A percentile compares a stretch with the other conserved stretches of the same genome.
phyloP scores from a whole-genome alignment of 129 eudicot genomes.

The Deinandra increscens region DNA sequence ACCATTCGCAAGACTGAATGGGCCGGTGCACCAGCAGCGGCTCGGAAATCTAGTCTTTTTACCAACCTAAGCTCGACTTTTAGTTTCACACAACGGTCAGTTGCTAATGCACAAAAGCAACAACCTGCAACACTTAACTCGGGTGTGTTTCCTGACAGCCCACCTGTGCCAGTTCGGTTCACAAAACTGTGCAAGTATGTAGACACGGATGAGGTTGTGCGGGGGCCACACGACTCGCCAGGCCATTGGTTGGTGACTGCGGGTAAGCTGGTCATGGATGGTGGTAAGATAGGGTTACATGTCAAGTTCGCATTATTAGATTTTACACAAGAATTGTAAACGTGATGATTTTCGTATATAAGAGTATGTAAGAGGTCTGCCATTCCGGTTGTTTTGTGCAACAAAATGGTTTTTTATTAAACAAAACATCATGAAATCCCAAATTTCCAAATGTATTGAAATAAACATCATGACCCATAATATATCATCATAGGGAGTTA shows the following conservation, averaged over 20 bases:
- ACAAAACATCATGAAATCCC: no score
- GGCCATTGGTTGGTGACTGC: constrained; percentile 93
- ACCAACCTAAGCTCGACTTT: constrained; percentile 68
- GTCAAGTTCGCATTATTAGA: constrained; percentile 76
- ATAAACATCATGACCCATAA: no score
- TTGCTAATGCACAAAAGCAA: constrained; percentile 43
- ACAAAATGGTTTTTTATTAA: no score
- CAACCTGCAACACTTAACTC: constrained; percentile 53
- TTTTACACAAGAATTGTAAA: constrained; percentile 34
- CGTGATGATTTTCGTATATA: constrained; percentile 18
- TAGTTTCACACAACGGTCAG: constrained; percentile 52
- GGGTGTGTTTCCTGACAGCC: constrained; percentile 63
- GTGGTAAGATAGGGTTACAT: constrained; percentile 78
- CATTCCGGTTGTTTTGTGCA: constrained; percentile 4
- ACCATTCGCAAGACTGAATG: constrained; percentile 63
- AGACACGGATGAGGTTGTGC: constrained; percentile 59
- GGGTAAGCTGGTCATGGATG: constrained; percentile 62
- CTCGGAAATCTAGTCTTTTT: constrained; percentile 60
- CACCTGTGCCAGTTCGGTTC: constrained; percentile 53
- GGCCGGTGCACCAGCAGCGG: constrained; percentile 62
- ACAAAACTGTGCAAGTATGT: constrained; percentile 55
- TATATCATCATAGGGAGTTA: no score
- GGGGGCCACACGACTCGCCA: constrained; percentile 79
- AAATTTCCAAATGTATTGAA: no score
- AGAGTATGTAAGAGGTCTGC: constrained; percentile 6